A percentile compares a stretch with the other conserved stretches of the same genome.
Evolutionary conservation across 2,329 filamentous ascomycete species (phyloP).

Genomic region (Botrytis aclada): DNA sequence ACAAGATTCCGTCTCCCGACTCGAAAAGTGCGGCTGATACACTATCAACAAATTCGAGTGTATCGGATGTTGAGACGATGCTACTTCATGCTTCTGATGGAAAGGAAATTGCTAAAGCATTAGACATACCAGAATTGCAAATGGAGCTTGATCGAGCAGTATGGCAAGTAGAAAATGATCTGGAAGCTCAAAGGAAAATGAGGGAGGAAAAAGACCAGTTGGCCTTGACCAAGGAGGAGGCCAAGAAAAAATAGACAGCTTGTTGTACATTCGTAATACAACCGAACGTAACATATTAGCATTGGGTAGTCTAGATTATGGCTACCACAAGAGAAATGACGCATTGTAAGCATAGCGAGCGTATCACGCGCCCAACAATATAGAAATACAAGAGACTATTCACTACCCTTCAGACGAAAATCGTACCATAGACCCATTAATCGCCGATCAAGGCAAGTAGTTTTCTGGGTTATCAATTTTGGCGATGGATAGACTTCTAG

Average conservation of each 20-base stretch:
- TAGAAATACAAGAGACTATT: conserved; percentile 6
- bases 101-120: conserved; percentile 55
- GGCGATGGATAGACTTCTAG: neutral
- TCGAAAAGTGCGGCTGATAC: neutral
- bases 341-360: conserved; percentile 9
- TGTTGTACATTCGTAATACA: neutral
- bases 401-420: neutral
- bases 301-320: conserved; percentile 6
- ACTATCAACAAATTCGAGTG: conserved; percentile 20
- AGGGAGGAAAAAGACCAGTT: conserved; percentile 30
- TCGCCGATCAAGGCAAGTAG: neutral
- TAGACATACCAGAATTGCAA: conserved; percentile 67
- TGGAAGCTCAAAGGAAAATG: conserved; percentile 32
- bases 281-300: neutral
- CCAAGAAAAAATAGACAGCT: conserved; percentile 24
- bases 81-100: conserved; percentile 53
- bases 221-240: conserved; percentile 23
- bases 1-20: conserved; percentile 25
- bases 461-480: neutral
- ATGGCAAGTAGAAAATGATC: conserved; percentile 61
- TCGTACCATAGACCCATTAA: neutral
- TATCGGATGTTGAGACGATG: conserved; percentile 38
- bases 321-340: conserved; percentile 3
- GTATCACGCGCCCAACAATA: neutral
- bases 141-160: conserved; percentile 73